Evolutionary conservation across 2,329 filamentous ascomycete species (phyloP), one percentile per base, ranked within the genome.

Genomic region (Ceratocystis cacaofunesta): DNA sequence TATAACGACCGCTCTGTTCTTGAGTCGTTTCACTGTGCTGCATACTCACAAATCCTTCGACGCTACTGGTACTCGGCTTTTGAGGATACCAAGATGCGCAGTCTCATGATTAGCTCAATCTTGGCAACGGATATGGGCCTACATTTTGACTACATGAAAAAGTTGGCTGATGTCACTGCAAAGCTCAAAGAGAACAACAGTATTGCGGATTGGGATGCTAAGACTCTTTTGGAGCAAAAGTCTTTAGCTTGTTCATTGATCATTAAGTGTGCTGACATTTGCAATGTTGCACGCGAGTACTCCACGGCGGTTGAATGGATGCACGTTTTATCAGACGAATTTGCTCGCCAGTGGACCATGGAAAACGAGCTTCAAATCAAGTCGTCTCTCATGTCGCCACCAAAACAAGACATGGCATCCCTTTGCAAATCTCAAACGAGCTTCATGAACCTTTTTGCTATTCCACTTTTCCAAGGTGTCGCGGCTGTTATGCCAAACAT

Each of bases 211-310:
- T 96, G 90, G 91, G 87, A 86, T 68, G 84, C 83, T 4, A 88
- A 91, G 69, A 82, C 87, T 70, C 73, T 87, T 10, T 86, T 94
- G 68, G 87, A 92, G 70, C 83, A 91, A 70, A 88, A 87, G 70
- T 85, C 89, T 8, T 76, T 97, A 60, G 79, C 88, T n/a, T 97
- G 94, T 75, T 91, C 91, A 15, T 78, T 99, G 66, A 78, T 99
- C 67, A 96, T 99, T 76, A 99, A 99, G 75, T 97, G 94, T 73
- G 94, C 94, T 48, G 94, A 99, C 74, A 97, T 99, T 72, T 96
- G 92, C 77, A 99, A 99, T 73, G 94, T 97, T 74, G 91, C 92
- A 65, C 86, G 94, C 66, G 87, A 85, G 66, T 92, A 94, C 73
- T 82, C 87, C 66, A 85, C 91, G 30, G 94, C 94, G 25, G 80